These are phyloP conservation scores for Tuber aestivum DNA, from an alignment of 495 filamentous ascomycete species.

Conservation along the genomic window DNA sequence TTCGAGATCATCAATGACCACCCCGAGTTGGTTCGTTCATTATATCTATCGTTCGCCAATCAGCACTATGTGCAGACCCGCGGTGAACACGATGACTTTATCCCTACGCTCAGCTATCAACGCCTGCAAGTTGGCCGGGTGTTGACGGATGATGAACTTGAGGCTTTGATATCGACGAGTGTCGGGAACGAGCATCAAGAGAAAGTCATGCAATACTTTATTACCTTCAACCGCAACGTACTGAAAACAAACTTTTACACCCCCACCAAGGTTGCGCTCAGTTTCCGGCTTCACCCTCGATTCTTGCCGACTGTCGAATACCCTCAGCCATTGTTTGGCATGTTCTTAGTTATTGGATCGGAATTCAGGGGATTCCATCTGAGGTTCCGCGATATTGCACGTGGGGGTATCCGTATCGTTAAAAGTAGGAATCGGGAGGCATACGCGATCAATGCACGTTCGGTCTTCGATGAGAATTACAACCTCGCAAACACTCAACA, in stretches of 20 bases:
- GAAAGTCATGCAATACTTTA: conserved; percentile 97
- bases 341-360: conserved; percentile 96
- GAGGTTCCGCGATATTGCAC: conserved; percentile 93
- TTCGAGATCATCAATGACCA: conserved; percentile 92
- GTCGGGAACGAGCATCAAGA: conserved; percentile 88
- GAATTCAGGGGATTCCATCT: conserved; percentile 97
- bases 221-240: conserved; percentile 81
- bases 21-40: conserved; percentile 75
- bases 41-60: conserved; percentile 88
- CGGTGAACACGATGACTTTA: conserved; percentile 61
- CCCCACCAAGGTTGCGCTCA: conserved; percentile 94
- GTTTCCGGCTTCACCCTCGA: conserved; percentile 83
- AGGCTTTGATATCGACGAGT: conserved; percentile 71
- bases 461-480: conserved; percentile 97
- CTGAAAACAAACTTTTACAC: conserved; percentile 99
- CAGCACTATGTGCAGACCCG: conserved; percentile 79
- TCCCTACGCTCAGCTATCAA: conserved; percentile 74
- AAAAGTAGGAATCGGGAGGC: conserved; percentile 92
- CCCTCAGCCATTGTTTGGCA: conserved; percentile 86
- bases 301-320: conserved; percentile 92
- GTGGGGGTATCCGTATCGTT: conserved; percentile 96
- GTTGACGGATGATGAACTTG: conserved; percentile 69
- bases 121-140: conserved; percentile 67
- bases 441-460: conserved; percentile 91
- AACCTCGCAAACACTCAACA: conserved; percentile 97